A percentile compares a stretch with the other conserved stretches of the same genome.
Evolutionary conservation across 257 asterid genomes (phyloP).

Genomic region (Perilla frutescens): DNA sequence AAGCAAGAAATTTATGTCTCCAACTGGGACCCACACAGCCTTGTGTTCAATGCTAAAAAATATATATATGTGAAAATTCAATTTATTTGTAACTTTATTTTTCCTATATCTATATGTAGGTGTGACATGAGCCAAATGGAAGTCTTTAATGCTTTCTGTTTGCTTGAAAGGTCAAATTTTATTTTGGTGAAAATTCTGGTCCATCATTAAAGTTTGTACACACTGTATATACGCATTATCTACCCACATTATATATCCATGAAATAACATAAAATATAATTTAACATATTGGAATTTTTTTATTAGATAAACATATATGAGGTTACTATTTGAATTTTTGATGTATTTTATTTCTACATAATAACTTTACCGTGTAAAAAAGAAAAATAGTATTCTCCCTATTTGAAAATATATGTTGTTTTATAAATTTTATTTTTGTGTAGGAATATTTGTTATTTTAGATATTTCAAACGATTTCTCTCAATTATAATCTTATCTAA

Average conservation of each 20-base stretch:
- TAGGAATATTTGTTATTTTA: too few species aligned
- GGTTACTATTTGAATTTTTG: too few species aligned
- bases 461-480: too few species aligned
- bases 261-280: neutral
- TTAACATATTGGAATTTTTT: too few species aligned
- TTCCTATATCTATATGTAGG: conserved; percentile 7
- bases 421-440: too few species aligned
- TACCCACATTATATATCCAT: neutral
- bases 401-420: too few species aligned
- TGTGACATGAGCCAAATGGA: conserved; percentile 30
- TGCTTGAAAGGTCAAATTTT: conserved; percentile 31
- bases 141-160: conserved; percentile 18
- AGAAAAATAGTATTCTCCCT: too few species aligned
- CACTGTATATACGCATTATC: neutral
- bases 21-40: conserved; percentile 45
- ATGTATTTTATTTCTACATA: too few species aligned
- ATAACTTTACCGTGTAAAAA: too few species aligned
- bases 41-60: conserved; percentile 40
- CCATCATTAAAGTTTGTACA: neutral
- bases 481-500: too few species aligned
- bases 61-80: neutral
- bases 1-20: conserved; percentile 50
- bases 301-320: too few species aligned
- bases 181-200: conserved; percentile 11
- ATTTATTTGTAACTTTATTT: neutral